phyloP scores from a whole-genome alignment of 768 basidiomycete species.

The Suillus luteus region DNA sequence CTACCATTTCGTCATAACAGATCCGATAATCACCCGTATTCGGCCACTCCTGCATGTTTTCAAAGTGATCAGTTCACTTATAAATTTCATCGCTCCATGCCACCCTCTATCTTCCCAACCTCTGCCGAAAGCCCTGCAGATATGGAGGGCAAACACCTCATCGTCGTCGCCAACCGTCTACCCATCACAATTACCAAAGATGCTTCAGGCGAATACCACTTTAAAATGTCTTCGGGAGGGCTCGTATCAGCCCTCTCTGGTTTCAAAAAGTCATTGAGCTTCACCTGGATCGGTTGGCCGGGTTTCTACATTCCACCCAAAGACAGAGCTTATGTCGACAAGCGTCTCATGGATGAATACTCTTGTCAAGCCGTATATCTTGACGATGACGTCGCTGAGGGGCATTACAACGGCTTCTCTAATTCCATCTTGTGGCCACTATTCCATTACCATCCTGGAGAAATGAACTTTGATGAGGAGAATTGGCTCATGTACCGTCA shows the following conservation, averaged over 20 bases:
- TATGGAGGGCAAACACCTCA: slow-evolving; percentile 72
- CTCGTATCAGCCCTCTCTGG: slow-evolving; percentile 96
- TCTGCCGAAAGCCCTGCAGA: slow-evolving; percentile 32
- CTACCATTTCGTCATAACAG: slow-evolving; percentile 5
- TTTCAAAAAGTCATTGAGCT: slow-evolving; percentile 97
- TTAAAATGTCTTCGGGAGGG: slow-evolving; percentile 99
- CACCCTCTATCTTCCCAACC: slow-evolving; percentile 29
- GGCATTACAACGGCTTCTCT: slow-evolving; percentile 97
- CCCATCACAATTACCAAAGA: slow-evolving; percentile 97
- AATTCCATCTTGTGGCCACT: slow-evolving; percentile 99
- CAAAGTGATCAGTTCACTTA: slow-evolving; percentile 25
- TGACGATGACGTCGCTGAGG: slow-evolving; percentile 97
- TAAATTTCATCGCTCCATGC: slow-evolving; percentile 28
- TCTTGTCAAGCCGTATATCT: slow-evolving; percentile 98
- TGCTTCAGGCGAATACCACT: slow-evolving; percentile 90
- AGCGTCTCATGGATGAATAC: slow-evolving; percentile 91
- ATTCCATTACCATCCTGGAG: slow-evolving; percentile 99
- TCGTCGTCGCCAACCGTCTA: slow-evolving; percentile 94
- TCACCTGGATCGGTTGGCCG: slow-evolving; percentile 98
- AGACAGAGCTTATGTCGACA: slow-evolving; percentile 90
- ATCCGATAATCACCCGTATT: slow-evolving; percentile 40
- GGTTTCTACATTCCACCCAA: slow-evolving; percentile 92
- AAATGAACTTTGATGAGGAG: slow-evolving; percentile 99
- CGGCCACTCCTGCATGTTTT: slow-evolving; percentile 27
- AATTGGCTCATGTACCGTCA: slow-evolving; percentile 98